Evolutionary conservation across 2,329 filamentous ascomycete species (phyloP), one percentile per base, ranked within the genome.

Genomic region (Aspergillus latus): DNA sequence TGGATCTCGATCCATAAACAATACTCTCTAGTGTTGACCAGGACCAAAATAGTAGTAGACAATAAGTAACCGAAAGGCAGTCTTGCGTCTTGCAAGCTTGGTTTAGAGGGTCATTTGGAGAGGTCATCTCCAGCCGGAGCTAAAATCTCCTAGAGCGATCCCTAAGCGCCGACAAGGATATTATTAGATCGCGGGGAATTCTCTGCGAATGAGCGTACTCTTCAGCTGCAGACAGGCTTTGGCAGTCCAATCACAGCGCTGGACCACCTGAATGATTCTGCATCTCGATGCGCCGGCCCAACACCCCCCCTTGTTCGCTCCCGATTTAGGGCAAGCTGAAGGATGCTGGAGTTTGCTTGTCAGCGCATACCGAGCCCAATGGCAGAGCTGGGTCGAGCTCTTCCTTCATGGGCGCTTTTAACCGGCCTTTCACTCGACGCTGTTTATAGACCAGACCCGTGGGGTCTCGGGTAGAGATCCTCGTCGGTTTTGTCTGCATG

Each of bases 301-400:
- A 15, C 30, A n/a, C 49, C 34, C 48, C 34, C 48, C 34, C 40
- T 36, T 43, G 42, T 28, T 28, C 34, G n/a, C 26, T 28, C 8
- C 32, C 51, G 30, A 40, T 47, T 44, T 15, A 16, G 37, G 34
- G 3, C 36, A 28, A 28, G 26, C 26, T 28, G 26, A 28, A 28
- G 26, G 26, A 52, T 21, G 37, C 49, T 45, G 39, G 34, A n/a
- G 45, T 47, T 56, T 50, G 54, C 48, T 51, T 50, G 49, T 37
- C 50, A 37, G 55, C 55, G 55, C 55, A 57, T 57, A 52, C 28
- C n/a, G n/a, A 16, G 21, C 21, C 55, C 55, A 57, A 57, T 57
- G 34, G n/a, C 37, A 44, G 44, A 57, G 49, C 55, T 53, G 32
- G 39, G 34, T 46, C 4, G 40, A n/a, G 39, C 49, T 42, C 13